Percentiles rank a stretch among this genome's conserved stretches.
Conservation (phyloP, 495 filamentous ascomycete genomes). For the Niebla homalea region DNA sequence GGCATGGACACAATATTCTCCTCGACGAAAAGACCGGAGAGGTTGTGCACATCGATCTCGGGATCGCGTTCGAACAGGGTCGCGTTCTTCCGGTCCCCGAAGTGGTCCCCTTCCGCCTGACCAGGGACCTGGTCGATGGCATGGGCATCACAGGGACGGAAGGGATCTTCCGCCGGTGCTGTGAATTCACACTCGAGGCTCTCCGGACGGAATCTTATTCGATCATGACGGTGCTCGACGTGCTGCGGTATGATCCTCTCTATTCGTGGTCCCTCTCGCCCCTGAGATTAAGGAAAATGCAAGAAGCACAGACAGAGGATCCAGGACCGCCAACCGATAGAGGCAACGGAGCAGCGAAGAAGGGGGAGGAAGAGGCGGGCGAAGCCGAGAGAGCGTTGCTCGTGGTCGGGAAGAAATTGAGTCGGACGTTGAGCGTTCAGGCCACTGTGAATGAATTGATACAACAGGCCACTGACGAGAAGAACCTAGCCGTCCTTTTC, state of each 20-base stretch:
- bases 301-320: conserved; percentile 45
- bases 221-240: conserved; percentile 95
- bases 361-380: conserved; percentile 56
- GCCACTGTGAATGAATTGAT: conserved; percentile 96
- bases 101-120: conserved; percentile 86
- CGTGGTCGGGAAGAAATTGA: conserved; percentile 87
- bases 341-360: conserved; percentile 26
- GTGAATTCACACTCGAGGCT: conserved; percentile 92
- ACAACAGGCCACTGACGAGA: conserved; percentile 85
- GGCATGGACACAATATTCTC: conserved; percentile 93
- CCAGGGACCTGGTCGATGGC: conserved; percentile 89
- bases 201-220: conserved; percentile 82
- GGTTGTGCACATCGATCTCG: conserved; percentile 92
- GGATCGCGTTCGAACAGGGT: conserved; percentile 92
- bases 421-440: conserved; percentile 80
- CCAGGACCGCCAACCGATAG: conserved; percentile 19
- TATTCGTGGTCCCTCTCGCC: conserved; percentile 95
- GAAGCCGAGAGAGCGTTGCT: conserved; percentile 87
- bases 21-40: conserved; percentile 83
- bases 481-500: conserved; percentile 84
- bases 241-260: conserved; percentile 88
- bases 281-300: conserved; percentile 63
- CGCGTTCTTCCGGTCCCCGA: conserved; percentile 86
- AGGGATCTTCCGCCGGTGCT: conserved; percentile 90
- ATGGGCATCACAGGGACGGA: conserved; percentile 95